A percentile compares a stretch with the other conserved stretches of the same genome.
Conservation (phyloP, 441 rosid species). For the Bocquillonia castaneifolia region DNA sequence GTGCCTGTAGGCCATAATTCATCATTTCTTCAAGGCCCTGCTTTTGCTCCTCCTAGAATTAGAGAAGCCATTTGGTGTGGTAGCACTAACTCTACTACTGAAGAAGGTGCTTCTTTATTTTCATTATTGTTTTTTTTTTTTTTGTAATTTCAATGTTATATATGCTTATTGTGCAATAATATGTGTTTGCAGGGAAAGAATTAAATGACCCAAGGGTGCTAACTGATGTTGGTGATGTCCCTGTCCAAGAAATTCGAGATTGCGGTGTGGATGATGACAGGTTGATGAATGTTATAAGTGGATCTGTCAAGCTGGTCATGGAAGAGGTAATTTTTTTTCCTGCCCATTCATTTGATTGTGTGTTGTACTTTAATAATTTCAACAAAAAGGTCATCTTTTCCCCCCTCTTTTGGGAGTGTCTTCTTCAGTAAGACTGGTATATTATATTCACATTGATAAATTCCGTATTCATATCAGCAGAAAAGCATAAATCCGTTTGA, state of each 20-base stretch:
- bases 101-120: slow-evolving; percentile 51
- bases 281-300: slow-evolving; percentile 77
- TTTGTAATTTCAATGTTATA: not conserved
- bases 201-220: slow-evolving; percentile 81
- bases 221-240: slow-evolving; percentile 95
- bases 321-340: slow-evolving; percentile 56
- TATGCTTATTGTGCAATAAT: not conserved
- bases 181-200: slow-evolving; percentile 60
- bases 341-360: too few relatives aligned
- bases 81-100: slow-evolving; percentile 88
- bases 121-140: not conserved
- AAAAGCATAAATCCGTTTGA: not conserved
- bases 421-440: not conserved
- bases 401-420: not conserved
- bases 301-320: slow-evolving; percentile 87
- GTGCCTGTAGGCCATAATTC: slow-evolving; percentile 97
- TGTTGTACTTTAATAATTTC: too few relatives aligned
- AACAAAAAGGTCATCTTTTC: too few relatives aligned
- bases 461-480: not conserved
- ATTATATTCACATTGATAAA: not conserved
- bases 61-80: slow-evolving; percentile 99
- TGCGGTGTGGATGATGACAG: slow-evolving; percentile 92
- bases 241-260: slow-evolving; percentile 96
- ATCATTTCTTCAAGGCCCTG: slow-evolving; percentile 98
- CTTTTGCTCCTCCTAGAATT: slow-evolving; percentile 95